These are phyloP conservation scores for Hyphopichia pseudoburtonii DNA, from an alignment of 1,139 yeast genomes.

Conservation along the genomic window DNA sequence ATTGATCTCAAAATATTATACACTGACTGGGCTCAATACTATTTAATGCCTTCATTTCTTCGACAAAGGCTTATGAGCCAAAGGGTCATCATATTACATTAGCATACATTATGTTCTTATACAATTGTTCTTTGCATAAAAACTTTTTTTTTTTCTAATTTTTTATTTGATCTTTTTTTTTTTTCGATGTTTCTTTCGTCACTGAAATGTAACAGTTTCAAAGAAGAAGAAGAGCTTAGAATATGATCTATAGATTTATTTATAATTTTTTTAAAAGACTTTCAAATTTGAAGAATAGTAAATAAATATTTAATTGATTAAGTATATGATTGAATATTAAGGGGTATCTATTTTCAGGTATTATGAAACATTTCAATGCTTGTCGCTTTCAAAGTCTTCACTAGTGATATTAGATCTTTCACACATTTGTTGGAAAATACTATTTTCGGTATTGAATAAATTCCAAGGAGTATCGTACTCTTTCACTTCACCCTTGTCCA, in stretches of 20 bases:
- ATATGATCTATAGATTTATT: too few species aligned
- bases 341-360: not conserved
- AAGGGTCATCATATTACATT: conserved; percentile 2
- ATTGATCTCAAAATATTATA: conserved; percentile 3
- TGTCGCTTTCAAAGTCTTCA: conserved; percentile 19
- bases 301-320: not conserved
- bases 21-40: conserved; percentile 3
- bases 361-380: too few species aligned
- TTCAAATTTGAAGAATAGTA: too few species aligned
- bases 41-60: conserved; percentile 2
- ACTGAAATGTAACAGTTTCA: too few species aligned
- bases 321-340: not conserved
- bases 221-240: too few species aligned
- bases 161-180: too few species aligned
- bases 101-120: not conserved
- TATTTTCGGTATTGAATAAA: conserved; percentile 24
- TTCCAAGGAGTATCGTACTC: conserved; percentile 51
- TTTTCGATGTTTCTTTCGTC: too few species aligned
- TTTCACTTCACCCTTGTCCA: conserved; percentile 50
- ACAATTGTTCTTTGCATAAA: too few species aligned
- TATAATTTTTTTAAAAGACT: too few species aligned
- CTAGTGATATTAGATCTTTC: conserved; percentile 47
- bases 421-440: conserved; percentile 58
- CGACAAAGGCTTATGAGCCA: conserved; percentile 1
- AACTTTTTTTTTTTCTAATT: too few species aligned